A percentile compares a stretch with the other conserved stretches of the same genome.
These are phyloP conservation scores for Heliophila coronopifolia DNA, from an alignment of 441 rosid species.

Conservation along the genomic window DNA sequence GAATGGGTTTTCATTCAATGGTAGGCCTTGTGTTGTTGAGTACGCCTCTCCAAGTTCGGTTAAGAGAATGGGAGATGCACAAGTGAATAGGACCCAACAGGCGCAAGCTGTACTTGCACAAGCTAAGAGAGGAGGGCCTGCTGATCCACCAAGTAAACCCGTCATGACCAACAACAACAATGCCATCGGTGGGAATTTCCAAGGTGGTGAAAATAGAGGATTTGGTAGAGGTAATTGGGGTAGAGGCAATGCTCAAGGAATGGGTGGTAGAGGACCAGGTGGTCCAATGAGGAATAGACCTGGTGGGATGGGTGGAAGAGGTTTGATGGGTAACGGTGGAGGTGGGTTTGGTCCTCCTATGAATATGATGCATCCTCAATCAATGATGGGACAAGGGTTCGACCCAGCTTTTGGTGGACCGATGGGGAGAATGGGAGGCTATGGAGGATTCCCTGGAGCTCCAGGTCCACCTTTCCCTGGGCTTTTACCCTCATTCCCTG, in stretches of 20 bases:
- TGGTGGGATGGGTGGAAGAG: slow-evolving; percentile 63
- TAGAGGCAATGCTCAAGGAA: slow-evolving; percentile 64
- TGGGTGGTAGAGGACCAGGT: slow-evolving; percentile 67
- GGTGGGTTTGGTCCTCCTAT: slow-evolving; percentile 71
- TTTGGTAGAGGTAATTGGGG: slow-evolving; percentile 78
- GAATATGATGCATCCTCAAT: slow-evolving; percentile 56
- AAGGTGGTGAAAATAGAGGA: slow-evolving; percentile 59
- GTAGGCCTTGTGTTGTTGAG: slow-evolving; percentile 80
- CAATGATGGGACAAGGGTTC: slow-evolving; percentile 76
- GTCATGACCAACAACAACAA: slow-evolving; percentile 38
- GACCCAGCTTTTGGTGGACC: slow-evolving; percentile 73
- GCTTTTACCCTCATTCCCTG: slow-evolving; percentile 56
- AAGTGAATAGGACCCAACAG: slow-evolving; percentile 59
- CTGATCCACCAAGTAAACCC: slow-evolving; percentile 42
- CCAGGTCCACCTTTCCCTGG: slow-evolving; percentile 66
- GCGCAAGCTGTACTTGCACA: slow-evolving; percentile 36
- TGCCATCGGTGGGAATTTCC: slow-evolving; percentile 53
- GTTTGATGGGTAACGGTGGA: slow-evolving; percentile 71
- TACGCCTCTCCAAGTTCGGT: slow-evolving; percentile 65
- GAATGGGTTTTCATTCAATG: slow-evolving; percentile 69
- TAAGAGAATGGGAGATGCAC: slow-evolving; percentile 77
- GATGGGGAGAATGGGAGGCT: slow-evolving; percentile 69
- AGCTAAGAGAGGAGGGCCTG: slow-evolving; percentile 52
- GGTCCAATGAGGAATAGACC: slow-evolving; percentile 70
- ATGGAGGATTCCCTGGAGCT: slow-evolving; percentile 69